Conservation (phyloP, 2,329 filamentous ascomycete species). For the Colletotrichum karsti region DNA sequence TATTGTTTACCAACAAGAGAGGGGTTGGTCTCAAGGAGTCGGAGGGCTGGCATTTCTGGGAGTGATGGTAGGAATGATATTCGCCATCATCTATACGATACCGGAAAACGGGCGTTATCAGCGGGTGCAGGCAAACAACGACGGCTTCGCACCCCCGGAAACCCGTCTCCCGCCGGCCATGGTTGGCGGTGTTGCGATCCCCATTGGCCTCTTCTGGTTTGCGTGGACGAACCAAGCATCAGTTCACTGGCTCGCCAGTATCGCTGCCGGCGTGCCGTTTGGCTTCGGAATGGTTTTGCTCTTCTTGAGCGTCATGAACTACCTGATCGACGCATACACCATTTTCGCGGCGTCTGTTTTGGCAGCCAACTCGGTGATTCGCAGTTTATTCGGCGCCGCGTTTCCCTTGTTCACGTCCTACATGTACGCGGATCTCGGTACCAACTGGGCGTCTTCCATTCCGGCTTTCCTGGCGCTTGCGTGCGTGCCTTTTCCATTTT, state of each 20-base stretch:
- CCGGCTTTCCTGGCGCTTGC: constrained; percentile 78
- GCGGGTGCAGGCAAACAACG: constrained; percentile 43
- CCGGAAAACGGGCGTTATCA: constrained; percentile 54
- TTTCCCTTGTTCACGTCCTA: constrained; percentile 76
- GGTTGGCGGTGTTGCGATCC: constrained; percentile 60
- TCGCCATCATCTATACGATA: constrained; percentile 58
- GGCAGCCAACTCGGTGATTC: constrained; percentile 76
- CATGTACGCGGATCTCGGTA: constrained; percentile 68
- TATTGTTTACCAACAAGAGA: constrained; percentile 69
- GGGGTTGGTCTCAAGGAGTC: constrained; percentile 67
- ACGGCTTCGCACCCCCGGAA: constrained; percentile 64
- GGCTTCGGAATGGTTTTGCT: constrained; percentile 54
- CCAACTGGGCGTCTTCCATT: constrained; percentile 79
- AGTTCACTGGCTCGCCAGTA: constrained; percentile 59
- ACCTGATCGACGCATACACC: constrained; percentile 65
- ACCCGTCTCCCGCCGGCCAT: constrained; percentile 62
- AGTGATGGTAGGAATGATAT: constrained; percentile 71
- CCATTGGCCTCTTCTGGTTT: constrained; percentile 65
- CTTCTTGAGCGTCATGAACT: constrained; percentile 63
- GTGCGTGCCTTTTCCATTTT: constrained; percentile 77
- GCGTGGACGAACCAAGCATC: constrained; percentile 61
- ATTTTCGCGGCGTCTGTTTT: constrained; percentile 81
- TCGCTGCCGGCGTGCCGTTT: constrained; percentile 42
- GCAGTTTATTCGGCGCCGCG: constrained; percentile 75
- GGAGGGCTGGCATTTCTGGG: constrained; percentile 74